These are phyloP conservation scores for Neopestalotiopsis clavispora DNA, from an alignment of 2,329 filamentous ascomycete species.

Conservation along the genomic window DNA sequence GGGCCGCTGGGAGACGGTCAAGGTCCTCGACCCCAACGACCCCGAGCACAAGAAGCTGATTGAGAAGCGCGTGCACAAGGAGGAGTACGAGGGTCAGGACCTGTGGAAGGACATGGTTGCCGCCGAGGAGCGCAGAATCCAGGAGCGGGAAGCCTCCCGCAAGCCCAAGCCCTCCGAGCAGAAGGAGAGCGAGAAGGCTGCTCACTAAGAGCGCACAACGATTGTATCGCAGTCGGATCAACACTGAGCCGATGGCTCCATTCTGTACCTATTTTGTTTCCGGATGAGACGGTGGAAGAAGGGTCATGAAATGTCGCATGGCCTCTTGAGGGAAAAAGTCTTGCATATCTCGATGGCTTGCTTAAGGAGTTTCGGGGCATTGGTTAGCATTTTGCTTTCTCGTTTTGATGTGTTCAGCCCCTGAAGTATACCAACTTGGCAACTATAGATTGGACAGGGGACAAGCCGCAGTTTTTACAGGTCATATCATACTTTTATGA, in stretches of 20 bases:
- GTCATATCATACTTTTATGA: not conserved
- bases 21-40: conserved; percentile 80
- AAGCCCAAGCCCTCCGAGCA: not conserved
- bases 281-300: not conserved
- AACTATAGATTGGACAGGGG: not conserved
- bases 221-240: not conserved
- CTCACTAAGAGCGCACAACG: not conserved
- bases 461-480: not conserved
- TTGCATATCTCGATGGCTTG: not conserved
- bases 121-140: conserved; percentile 71
- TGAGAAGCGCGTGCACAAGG: conserved; percentile 87
- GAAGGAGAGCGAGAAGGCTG: conserved; percentile 3
- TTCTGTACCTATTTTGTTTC: not conserved
- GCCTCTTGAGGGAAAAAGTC: not conserved
- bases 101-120: conserved; percentile 93
- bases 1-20: conserved; percentile 84
- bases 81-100: conserved; percentile 87
- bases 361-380: not conserved
- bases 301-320: not conserved
- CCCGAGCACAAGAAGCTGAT: conserved; percentile 82
- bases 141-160: conserved; percentile 37
- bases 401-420: not conserved
- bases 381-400: not conserved
- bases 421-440: not conserved
- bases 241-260: not conserved